These are phyloP conservation scores for Aurantiochytrium sp. DNA, from an alignment of 108 stramenopile genomes.

Conservation along the genomic window DNA sequence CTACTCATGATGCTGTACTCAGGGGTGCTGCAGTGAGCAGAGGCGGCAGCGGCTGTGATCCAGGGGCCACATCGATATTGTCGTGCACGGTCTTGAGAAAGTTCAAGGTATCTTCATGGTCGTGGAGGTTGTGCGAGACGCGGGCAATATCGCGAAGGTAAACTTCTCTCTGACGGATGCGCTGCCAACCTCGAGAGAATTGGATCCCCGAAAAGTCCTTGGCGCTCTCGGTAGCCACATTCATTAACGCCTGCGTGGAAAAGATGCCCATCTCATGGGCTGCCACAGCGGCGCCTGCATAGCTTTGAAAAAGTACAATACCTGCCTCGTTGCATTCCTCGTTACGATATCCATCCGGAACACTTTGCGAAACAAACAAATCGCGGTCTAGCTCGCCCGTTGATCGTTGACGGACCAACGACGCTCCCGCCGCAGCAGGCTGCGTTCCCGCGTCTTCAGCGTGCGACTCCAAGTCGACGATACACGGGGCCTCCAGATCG, in stretches of 20 bases:
- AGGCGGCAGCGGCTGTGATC: too few species aligned
- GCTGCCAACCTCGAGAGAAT: neutral
- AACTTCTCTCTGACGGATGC: neutral
- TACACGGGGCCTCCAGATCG: neutral
- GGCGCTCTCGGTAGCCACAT: neutral
- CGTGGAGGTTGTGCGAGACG: neutral
- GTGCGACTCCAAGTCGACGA: neutral
- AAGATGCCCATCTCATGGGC: neutral
- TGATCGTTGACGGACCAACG: neutral
- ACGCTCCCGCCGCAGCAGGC: too few species aligned
- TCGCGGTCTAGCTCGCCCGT: neutral
- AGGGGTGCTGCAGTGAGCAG: neutral
- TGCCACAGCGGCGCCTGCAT: neutral
- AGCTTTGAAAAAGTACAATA: slow-evolving; percentile 17
- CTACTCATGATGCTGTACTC: too few species aligned
- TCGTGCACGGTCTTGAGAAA: neutral
- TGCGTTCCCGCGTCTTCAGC: neutral
- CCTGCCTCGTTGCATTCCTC: neutral
- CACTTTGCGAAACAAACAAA: neutral
- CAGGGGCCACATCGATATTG: neutral
- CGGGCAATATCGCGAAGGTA: neutral
- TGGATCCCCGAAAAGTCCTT: neutral
- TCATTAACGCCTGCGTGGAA: neutral
- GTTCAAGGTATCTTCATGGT: neutral
- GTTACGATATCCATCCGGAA: neutral